A percentile compares a stretch with the other conserved stretches of the same genome.
These are phyloP conservation scores for Pyricularia pennisetigena DNA, from an alignment of 2,329 filamentous ascomycete genomes.

Conservation along the genomic window DNA sequence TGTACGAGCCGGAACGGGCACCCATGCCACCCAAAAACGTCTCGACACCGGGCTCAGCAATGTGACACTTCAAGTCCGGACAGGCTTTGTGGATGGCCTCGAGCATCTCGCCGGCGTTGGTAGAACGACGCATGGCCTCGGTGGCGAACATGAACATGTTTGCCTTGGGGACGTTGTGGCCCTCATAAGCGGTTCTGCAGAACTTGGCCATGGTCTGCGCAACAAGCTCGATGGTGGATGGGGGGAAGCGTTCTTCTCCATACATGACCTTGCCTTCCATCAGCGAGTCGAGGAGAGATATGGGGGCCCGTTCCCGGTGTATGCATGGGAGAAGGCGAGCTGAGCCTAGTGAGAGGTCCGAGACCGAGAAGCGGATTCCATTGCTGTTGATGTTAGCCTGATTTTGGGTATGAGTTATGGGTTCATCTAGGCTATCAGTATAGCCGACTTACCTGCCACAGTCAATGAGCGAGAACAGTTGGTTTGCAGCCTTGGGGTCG, in stretches of 20 bases:
- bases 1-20: conserved; percentile 62
- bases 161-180: conserved; percentile 53
- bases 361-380: conserved; percentile 87
- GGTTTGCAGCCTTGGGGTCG: conserved; percentile 32
- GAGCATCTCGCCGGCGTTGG: conserved; percentile 63
- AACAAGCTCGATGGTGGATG: conserved; percentile 54
- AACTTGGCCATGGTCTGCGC: conserved; percentile 60
- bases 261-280: conserved; percentile 3
- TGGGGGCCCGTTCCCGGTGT: conserved; percentile 67
- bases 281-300: conserved; percentile 80
- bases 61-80: conserved; percentile 55
- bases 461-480: conserved; percentile 47
- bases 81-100: conserved; percentile 50
- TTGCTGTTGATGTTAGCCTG: conserved; percentile 41
- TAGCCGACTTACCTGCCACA: conserved; percentile 42
- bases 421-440: neutral
- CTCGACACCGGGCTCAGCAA: conserved; percentile 73
- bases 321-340: conserved; percentile 67
- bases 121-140: conserved; percentile 75
- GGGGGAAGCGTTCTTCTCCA: conserved; percentile 30
- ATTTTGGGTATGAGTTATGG: neutral
- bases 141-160: conserved; percentile 75
- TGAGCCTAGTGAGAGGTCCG: conserved; percentile 61
- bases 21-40: conserved; percentile 76
- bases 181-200: conserved; percentile 52